Evolutionary conservation across 2,329 filamentous ascomycete genomes (phyloP).

Genomic region (Didymella pomorum): DNA sequence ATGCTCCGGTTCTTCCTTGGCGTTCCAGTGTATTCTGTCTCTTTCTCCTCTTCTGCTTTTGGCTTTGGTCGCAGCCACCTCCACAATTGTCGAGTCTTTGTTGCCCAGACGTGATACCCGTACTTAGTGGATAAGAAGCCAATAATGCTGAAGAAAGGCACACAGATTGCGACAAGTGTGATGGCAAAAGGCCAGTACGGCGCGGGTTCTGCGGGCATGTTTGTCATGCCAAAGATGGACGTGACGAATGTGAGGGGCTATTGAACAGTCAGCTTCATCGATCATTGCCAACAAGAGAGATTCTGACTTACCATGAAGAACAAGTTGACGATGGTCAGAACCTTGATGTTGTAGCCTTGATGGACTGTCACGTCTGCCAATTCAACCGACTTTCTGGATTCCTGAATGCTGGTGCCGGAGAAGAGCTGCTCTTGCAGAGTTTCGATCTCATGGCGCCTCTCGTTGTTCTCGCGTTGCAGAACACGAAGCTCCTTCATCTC

Average conservation of each 20-base stretch:
- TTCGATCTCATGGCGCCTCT: constrained; percentile 63
- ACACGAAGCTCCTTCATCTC: constrained; percentile 60
- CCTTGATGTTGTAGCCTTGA: constrained; percentile 69
- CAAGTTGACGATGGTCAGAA: constrained; percentile 66
- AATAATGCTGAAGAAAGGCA: constrained; percentile 58
- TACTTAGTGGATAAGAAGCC: constrained; percentile 54
- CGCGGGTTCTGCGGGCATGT: constrained; percentile 51
- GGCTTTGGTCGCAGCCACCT: constrained; percentile 37
- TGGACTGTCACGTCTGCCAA: constrained; percentile 59
- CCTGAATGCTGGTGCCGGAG: constrained; percentile 68
- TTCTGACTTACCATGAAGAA: constrained; percentile 58
- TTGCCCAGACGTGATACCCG: constrained; percentile 50
- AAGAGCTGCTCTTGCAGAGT: constrained; percentile 69
- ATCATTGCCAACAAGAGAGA: background rate
- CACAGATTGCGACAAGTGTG: constrained; percentile 53
- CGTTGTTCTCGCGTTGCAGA: constrained; percentile 62
- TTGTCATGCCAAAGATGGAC: constrained; percentile 64
- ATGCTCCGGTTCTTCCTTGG: constrained; percentile 32
- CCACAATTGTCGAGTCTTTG: constrained; percentile 40
- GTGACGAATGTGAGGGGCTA: constrained; percentile 67
- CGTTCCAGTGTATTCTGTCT: constrained; percentile 16
- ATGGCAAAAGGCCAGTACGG: constrained; percentile 53
- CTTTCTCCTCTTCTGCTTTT: constrained; percentile 11
- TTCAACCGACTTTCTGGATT: constrained; percentile 67
- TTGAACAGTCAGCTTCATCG: background rate